A percentile compares a stretch with the other conserved stretches of the same genome.
Evolutionary conservation across 2,329 filamentous ascomycete genomes (phyloP).

Genomic region (Epichloe baconii): DNA sequence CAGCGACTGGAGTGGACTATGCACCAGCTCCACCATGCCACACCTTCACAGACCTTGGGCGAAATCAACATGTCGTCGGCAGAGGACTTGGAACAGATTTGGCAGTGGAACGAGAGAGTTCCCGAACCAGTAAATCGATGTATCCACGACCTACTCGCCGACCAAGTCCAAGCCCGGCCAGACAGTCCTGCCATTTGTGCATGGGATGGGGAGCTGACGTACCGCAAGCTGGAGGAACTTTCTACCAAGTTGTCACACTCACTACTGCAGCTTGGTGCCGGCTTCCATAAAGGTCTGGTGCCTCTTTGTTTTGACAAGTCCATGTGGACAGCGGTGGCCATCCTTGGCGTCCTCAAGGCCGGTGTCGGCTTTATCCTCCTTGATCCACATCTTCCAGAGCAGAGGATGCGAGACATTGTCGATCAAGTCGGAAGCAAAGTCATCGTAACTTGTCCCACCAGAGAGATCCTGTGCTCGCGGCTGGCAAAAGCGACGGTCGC

Average conservation of each 20-base stretch:
- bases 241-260: conserved; percentile 29
- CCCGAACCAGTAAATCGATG: conserved; percentile 27
- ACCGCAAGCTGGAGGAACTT: conserved; percentile 28
- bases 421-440: conserved; percentile 17
- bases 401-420: conserved; percentile 30
- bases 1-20: neutral
- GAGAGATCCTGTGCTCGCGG: neutral
- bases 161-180: conserved; percentile 23
- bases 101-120: conserved; percentile 31
- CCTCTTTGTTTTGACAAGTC: conserved; percentile 39
- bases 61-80: too few species aligned
- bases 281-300: conserved; percentile 24
- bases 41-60: too few species aligned
- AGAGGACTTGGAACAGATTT: conserved; percentile 32
- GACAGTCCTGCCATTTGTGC: conserved; percentile 30
- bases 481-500: neutral
- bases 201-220: conserved; percentile 36
- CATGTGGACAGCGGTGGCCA: conserved; percentile 30
- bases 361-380: conserved; percentile 34
- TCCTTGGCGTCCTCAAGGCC: conserved; percentile 34
- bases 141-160: conserved; percentile 33
- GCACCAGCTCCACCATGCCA: too few species aligned
- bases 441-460: neutral
- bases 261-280: conserved; percentile 23
- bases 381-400: conserved; percentile 33